Evolutionary conservation across 768 basidiomycete genomes (phyloP).

Genomic region (Phaeotremella fagi): DNA sequence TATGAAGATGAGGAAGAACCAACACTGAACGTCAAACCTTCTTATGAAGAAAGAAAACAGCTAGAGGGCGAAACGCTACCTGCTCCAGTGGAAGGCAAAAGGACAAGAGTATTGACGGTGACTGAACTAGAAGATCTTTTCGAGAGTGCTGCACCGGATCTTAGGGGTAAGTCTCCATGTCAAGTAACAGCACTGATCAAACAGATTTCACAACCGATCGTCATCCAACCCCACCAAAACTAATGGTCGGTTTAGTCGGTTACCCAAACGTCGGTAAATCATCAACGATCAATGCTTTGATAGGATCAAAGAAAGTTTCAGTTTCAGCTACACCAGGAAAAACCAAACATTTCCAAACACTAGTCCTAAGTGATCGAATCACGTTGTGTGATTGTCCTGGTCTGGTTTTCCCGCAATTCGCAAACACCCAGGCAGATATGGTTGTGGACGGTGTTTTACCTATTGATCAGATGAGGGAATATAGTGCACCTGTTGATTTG

Average conservation of each 20-base stretch:
- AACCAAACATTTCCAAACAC: slow-evolving; percentile 99
- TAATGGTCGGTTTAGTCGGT: slow-evolving; percentile 65
- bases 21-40: not conserved
- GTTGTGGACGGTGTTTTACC: slow-evolving; percentile 95
- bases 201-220: slow-evolving; percentile 41
- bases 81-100: slow-evolving; percentile 38
- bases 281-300: slow-evolving; percentile 92
- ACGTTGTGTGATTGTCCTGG: slow-evolving; percentile 96
- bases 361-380: slow-evolving; percentile 80
- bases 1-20: slow-evolving; percentile 27
- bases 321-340: slow-evolving; percentile 98
- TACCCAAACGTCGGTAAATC: slow-evolving; percentile 99
- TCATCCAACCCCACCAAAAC: slow-evolving; percentile 33
- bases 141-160: slow-evolving; percentile 38
- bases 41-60: slow-evolving; percentile 44
- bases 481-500: slow-evolving; percentile 76
- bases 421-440: slow-evolving; percentile 90
- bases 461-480: slow-evolving; percentile 93
- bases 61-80: slow-evolving; percentile 33
- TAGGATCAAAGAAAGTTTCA: slow-evolving; percentile 97
- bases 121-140: slow-evolving; percentile 84
- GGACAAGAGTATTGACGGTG: slow-evolving; percentile 75
- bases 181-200: not conserved
- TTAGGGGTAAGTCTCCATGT: slow-evolving; percentile 24
- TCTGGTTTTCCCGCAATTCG: slow-evolving; percentile 96